These are phyloP conservation scores for Phytopythium boreale DNA, from an alignment of 352 stramenopile species.

Conservation along the genomic window DNA sequence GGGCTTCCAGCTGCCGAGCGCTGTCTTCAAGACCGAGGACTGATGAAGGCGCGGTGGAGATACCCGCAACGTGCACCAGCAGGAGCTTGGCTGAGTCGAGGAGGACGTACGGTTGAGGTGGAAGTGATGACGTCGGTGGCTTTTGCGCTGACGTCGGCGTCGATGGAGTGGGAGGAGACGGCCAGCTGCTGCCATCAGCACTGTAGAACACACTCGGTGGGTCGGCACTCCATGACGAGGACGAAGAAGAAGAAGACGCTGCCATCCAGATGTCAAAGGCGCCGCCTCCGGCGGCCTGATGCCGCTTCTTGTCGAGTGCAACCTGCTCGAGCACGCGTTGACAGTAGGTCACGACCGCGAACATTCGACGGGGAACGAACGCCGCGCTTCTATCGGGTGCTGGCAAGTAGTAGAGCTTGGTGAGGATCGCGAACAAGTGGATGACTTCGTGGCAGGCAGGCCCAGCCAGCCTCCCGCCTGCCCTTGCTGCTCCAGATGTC, in stretches of 20 bases:
- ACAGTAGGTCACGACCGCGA: slow-evolving; percentile 33
- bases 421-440: slow-evolving; percentile 18
- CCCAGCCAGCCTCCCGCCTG: neutral
- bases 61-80: slow-evolving; percentile 26
- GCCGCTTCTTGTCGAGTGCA: slow-evolving; percentile 22
- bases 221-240: neutral
- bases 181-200: neutral
- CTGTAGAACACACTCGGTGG: neutral
- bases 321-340: slow-evolving; percentile 38
- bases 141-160: neutral
- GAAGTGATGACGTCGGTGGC: neutral
- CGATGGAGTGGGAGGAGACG: neutral
- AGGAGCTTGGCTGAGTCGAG: slow-evolving; percentile 37
- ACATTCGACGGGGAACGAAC: slow-evolving; percentile 15
- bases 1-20: slow-evolving; percentile 16
- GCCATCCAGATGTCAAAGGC: slow-evolving; percentile 13
- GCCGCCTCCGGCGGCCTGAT: slow-evolving; percentile 21
- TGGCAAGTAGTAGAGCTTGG: slow-evolving; percentile 17
- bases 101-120: slow-evolving; percentile 25
- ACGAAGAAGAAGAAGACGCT: neutral
- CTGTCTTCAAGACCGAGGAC: neutral
- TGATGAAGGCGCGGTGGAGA: slow-evolving; percentile 11
- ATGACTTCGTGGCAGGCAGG: slow-evolving; percentile 5
- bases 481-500: neutral
- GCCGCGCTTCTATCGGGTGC: slow-evolving; percentile 4